Conservation (phyloP, 345 rosid genomes). For the Arabidopsis arenosa region DNA sequence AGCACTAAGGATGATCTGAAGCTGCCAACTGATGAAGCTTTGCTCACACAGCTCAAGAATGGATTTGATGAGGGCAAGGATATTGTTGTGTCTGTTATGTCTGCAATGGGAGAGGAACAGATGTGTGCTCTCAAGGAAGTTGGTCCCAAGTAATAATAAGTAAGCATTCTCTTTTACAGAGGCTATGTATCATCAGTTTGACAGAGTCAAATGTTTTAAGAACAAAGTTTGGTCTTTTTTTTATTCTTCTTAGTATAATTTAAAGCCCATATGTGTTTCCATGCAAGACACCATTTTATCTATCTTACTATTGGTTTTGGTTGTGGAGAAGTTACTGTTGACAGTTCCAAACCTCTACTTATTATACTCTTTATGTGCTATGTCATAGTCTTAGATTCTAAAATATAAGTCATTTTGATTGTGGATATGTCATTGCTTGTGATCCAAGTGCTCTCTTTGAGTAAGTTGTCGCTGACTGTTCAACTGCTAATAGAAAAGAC, state of each 20-base stretch:
- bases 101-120: slow-evolving; percentile 91
- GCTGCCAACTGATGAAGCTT: slow-evolving; percentile 73
- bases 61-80: slow-evolving; percentile 76
- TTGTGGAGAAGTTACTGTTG: slow-evolving; percentile 10
- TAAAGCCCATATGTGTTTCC: neutral
- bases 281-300: neutral
- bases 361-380: neutral
- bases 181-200: slow-evolving; percentile 9
- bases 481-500: neutral
- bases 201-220: slow-evolving; percentile 1
- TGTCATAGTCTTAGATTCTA: neutral
- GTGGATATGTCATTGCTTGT: slow-evolving; percentile 6
- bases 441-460: slow-evolving; percentile 46
- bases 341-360: slow-evolving; percentile 20
- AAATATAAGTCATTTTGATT: neutral
- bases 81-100: slow-evolving; percentile 74
- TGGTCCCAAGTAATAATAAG: slow-evolving; percentile 54
- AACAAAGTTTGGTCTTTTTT: slow-evolving; percentile 13
- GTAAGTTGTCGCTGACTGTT: slow-evolving; percentile 67
- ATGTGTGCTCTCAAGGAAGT: slow-evolving; percentile 74
- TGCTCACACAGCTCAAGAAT: slow-evolving; percentile 67
- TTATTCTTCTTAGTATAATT: neutral
- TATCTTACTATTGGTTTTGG: slow-evolving; percentile 21
- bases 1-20: slow-evolving; percentile 76
- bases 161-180: slow-evolving; percentile 15